phyloP scores from a whole-genome alignment of 352 stramenopile genomes.

The Detonula confervacea region DNA sequence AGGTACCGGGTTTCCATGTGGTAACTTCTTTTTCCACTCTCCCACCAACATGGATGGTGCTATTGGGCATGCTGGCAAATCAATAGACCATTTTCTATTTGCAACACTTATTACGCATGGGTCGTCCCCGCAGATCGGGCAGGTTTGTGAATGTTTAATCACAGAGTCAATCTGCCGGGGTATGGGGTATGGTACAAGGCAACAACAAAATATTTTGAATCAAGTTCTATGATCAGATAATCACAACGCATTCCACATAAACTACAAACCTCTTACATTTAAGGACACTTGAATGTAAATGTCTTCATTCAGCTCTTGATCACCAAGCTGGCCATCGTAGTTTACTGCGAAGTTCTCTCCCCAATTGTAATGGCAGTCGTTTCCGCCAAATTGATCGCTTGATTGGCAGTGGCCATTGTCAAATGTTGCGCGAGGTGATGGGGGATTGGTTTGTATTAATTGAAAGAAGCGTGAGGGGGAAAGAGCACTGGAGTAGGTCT shows the following conservation, averaged over 20 bases:
- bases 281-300: constrained; percentile 7
- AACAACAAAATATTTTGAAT: too few relatives aligned
- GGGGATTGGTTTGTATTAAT: background rate
- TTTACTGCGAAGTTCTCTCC: constrained; percentile 1
- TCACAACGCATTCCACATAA: too few relatives aligned
- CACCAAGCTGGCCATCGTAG: constrained; percentile 15
- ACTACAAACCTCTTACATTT: background rate
- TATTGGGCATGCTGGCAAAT: constrained; percentile 11
- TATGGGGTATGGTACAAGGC: background rate
- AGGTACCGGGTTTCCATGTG: constrained; percentile 1
- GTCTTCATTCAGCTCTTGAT: background rate
- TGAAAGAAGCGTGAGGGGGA: background rate
- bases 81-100: constrained; percentile 5
- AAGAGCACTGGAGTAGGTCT: too few relatives aligned
- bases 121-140: constrained; percentile 7
- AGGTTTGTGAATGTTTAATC: constrained; percentile 5
- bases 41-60: background rate
- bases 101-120: constrained; percentile 5
- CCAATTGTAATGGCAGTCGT: constrained; percentile 10
- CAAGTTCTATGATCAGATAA: too few relatives aligned
- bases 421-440: constrained; percentile 5
- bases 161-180: background rate
- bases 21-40: constrained; percentile 10
- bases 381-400: constrained; percentile 5
- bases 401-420: constrained; percentile 23